Evolutionary conservation across 495 filamentous ascomycete species (phyloP), one percentile per base, ranked within the genome.

Genomic region (Lepidopterella palustris): DNA sequence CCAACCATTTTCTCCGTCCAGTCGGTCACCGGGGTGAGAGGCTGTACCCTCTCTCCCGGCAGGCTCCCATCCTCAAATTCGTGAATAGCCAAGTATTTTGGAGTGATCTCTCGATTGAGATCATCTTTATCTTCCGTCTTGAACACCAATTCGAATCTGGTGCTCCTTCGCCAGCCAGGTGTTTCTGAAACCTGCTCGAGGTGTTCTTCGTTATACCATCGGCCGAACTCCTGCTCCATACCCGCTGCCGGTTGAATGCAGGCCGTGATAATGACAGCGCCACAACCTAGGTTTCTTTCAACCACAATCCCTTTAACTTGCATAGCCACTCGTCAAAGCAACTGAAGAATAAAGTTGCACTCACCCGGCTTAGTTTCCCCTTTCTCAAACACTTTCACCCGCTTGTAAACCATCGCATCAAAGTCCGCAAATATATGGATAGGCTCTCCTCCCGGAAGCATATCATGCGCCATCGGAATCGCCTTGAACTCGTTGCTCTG

Each of bases 381-480:
- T 25, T 56, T 59, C 50, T 63, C 56, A 45, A 54, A 60, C 18
- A 57, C 35, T 47, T 65, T 50, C 4, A 58, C 56, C 5, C 51
- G 55, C 23, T 53, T 66, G 28, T 69, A 69, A 48, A 59, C 66
- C 32, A 63, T 55, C 5, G 63, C 66, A 32, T 66, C 66, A 39
- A 69, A 69, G 53, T 69, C 60, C 8, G 53, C 63, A 45, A 61
- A 60, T 27, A 66, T 64, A 31, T 59, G 61, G 24, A 62, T 57
- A 1, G 57, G 53, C 5, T 52, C 54, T 11, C 56, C 57, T 29
- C 55, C 63, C 18, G 66, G 66, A 15, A 69, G 28, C 15, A 53
- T 31, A 11, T 66, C 56, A 26, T 58, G 18, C 28, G 55, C 53
- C 18, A 60, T 48, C 9, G 60, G 65, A 18, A 69, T 52, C 11